These are phyloP conservation scores for Metschnikowia dekortorum DNA, from an alignment of 805 yeast species.

Conservation along the genomic window DNA sequence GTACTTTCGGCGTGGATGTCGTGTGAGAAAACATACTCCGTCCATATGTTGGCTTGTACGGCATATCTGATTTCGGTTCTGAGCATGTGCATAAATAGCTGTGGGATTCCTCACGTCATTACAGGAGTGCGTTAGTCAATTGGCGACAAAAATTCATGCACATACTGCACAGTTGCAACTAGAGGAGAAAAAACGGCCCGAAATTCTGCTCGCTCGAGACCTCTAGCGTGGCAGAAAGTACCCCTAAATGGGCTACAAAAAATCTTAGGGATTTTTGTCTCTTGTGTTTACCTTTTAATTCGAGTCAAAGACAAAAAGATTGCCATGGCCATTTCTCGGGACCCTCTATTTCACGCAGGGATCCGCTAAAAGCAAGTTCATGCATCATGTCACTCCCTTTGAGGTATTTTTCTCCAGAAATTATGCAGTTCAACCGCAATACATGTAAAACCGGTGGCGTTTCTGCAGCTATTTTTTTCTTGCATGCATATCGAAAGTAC, in stretches of 20 bases:
- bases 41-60: not conserved
- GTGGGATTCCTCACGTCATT: not conserved
- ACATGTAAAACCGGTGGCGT: not conserved
- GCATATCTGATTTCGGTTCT: not conserved
- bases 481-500: constrained; percentile 2
- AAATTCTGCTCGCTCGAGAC: not conserved
- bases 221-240: not conserved
- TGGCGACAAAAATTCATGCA: not conserved
- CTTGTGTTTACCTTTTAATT: not conserved
- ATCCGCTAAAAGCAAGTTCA: not conserved
- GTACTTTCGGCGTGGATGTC: not conserved
- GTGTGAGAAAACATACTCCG: not conserved
- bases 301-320: not conserved
- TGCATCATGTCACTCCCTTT: constrained; percentile 1
- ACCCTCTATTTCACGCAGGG: constrained; percentile 2
- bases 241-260: not conserved
- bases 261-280: not conserved
- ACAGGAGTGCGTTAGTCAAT: not conserved
- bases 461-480: not conserved
- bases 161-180: not conserved
- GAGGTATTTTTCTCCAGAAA: not conserved
- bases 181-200: not conserved
- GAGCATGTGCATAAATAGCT: not conserved
- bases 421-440: not conserved
- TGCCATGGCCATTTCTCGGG: not conserved